phyloP scores from a whole-genome alignment of 2,329 filamentous ascomycete species.

The Aspergillus vadensis region DNA sequence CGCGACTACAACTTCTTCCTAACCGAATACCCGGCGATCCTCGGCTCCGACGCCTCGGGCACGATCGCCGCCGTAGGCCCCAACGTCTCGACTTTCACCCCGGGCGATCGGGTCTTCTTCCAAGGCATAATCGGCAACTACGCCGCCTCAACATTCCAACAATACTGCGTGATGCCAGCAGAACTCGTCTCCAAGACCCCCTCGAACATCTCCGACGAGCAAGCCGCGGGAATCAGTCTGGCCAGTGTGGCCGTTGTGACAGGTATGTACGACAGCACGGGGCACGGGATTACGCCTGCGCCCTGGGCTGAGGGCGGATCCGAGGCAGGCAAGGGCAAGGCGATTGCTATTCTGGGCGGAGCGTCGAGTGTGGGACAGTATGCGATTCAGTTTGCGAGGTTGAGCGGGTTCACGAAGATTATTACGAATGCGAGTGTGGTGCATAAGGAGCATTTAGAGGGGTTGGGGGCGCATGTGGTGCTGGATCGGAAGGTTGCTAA shows the following conservation, averaged over 20 bases:
- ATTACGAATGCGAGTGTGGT: conserved; percentile 34
- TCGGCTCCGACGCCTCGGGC: conserved; percentile 28
- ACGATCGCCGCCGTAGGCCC: conserved; percentile 21
- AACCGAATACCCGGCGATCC: conserved; percentile 11
- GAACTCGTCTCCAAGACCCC: conserved; percentile 38
- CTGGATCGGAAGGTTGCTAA: conserved; percentile 23
- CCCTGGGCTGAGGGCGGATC: conserved; percentile 32
- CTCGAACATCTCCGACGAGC: conserved; percentile 29
- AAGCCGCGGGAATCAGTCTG: conserved; percentile 33
- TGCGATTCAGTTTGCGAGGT: conserved; percentile 37
- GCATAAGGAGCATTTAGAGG: conserved; percentile 24
- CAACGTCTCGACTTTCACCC: conserved; percentile 20
- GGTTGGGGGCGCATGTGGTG: conserved; percentile 32
- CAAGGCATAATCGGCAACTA: conserved; percentile 37
- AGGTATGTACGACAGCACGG: conserved; percentile 20
- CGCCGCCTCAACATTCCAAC: conserved; percentile 39
- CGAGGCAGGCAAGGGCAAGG: conserved; percentile 22
- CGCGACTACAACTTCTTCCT: conserved; percentile 31
- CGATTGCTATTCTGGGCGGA: conserved; percentile 37
- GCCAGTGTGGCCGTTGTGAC: conserved; percentile 21
- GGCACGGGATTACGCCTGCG: conserved; percentile 24
- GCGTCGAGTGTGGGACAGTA: conserved; percentile 40
- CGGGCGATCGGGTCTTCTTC: conserved; percentile 38
- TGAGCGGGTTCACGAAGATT: conserved; percentile 37
- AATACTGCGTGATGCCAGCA: conserved; percentile 40